A percentile compares a stretch with the other conserved stretches of the same genome.
These are phyloP conservation scores for Termitomyces sp. DNA, from an alignment of 1,284 basidiomycete genomes.

Conservation along the genomic window DNA sequence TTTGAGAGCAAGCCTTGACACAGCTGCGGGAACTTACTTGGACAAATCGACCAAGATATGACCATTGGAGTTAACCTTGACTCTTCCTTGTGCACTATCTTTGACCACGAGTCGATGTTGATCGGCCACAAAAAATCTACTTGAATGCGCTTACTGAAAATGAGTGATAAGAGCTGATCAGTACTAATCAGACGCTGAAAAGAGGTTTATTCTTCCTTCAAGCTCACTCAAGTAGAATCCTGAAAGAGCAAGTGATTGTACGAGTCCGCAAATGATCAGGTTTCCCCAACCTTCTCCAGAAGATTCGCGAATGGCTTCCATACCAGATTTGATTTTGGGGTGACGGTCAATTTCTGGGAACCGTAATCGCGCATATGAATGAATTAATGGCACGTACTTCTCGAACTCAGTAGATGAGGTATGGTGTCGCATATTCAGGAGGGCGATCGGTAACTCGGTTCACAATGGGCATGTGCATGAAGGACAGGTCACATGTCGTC, in stretches of 20 bases:
- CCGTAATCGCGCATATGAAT: neutral
- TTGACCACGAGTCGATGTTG: slow-evolving; percentile 6
- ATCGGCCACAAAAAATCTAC: neutral
- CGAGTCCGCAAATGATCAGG: neutral
- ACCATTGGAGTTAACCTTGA: slow-evolving; percentile 2
- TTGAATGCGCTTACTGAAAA: neutral
- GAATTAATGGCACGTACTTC: neutral
- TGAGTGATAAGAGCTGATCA: slow-evolving; percentile 1
- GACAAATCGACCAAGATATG: neutral
- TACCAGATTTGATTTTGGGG: slow-evolving; percentile 3
- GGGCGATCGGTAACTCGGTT: neutral
- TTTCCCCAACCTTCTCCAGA: neutral
- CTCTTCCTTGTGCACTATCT: slow-evolving; percentile 5
- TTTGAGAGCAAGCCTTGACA: neutral
- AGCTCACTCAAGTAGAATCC: neutral
- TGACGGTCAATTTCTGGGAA: neutral
- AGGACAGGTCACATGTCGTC: neutral
- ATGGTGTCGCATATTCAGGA: neutral
- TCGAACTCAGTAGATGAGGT: neutral
- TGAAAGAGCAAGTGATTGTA: neutral
- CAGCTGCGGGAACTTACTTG: slow-evolving; percentile 7
- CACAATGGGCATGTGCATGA: neutral
- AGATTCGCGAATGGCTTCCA: slow-evolving; percentile 3
- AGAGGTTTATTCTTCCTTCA: neutral
- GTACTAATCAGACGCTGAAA: slow-evolving; percentile 1